A percentile compares a stretch with the other conserved stretches of the same genome.
These are phyloP conservation scores for Babesia sp. DNA, from an alignment of 169 alveolate genomes.

Conservation along the genomic window DNA sequence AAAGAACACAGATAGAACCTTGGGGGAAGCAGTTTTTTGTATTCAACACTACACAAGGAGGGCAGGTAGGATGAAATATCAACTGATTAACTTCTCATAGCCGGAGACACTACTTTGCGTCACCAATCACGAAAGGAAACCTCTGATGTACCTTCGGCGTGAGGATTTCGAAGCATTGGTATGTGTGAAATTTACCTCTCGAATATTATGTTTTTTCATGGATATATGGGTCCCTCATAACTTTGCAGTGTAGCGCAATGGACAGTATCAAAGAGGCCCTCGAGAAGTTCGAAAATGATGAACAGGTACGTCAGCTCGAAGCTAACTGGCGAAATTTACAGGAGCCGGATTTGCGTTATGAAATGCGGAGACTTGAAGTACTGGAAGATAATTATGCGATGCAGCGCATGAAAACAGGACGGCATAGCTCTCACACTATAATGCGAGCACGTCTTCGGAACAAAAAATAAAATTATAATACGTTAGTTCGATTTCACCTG, in stretches of 20 bases:
- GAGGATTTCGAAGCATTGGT: slow-evolving; percentile 72
- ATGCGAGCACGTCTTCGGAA: slow-evolving; percentile 58
- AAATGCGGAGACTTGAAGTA: slow-evolving; percentile 27
- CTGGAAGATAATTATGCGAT: slow-evolving; percentile 53
- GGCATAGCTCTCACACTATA: slow-evolving; percentile 73
- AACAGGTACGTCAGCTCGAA: not conserved
- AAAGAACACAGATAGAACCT: slow-evolving; percentile 53
- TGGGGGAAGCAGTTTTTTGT: slow-evolving; percentile 72
- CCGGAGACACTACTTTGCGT: slow-evolving; percentile 72
- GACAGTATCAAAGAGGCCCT: slow-evolving; percentile 52
- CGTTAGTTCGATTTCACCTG: not conserved
- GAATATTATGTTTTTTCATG: not conserved
- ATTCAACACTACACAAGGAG: slow-evolving; percentile 52
- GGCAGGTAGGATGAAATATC: slow-evolving; percentile 14
- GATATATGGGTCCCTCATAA: not conserved
- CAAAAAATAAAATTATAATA: slow-evolving; percentile 20
- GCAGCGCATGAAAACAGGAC: slow-evolving; percentile 77
- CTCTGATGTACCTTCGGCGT: slow-evolving; percentile 68
- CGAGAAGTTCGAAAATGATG: slow-evolving; percentile 5
- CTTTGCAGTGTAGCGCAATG: slow-evolving; percentile 18
- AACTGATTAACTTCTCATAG: not conserved
- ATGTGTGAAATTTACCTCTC: not conserved
- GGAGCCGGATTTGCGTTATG: slow-evolving; percentile 56
- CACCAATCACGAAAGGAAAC: slow-evolving; percentile 68
- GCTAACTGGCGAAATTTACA: not conserved